Conservation (phyloP, 2,329 filamentous ascomycete genomes). For the Cladosporium sp. region DNA sequence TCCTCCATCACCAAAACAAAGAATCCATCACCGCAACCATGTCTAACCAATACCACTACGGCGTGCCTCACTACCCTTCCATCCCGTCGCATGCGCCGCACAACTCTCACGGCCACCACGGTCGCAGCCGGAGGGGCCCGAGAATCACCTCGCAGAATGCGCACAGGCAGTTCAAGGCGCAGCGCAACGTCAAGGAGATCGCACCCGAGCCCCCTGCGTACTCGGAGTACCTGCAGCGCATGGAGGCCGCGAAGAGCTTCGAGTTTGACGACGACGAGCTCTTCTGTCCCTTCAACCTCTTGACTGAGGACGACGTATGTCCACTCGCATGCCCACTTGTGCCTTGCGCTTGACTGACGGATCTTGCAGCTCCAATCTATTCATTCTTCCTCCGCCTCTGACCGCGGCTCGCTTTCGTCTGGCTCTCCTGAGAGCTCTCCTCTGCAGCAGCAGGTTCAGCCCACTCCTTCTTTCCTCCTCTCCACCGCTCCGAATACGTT, state of each 20-base stretch:
- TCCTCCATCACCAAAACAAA: slow-evolving; percentile 18
- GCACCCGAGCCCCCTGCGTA: slow-evolving; percentile 75
- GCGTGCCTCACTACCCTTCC: slow-evolving; percentile 49
- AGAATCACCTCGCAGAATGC: slow-evolving; percentile 79
- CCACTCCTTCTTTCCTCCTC: slow-evolving; percentile 70
- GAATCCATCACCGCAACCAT: slow-evolving; percentile 35
- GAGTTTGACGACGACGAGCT: slow-evolving; percentile 95
- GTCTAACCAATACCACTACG: slow-evolving; percentile 51
- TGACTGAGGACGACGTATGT: slow-evolving; percentile 89
- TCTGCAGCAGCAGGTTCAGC: slow-evolving; percentile 76
- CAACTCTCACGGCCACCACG: slow-evolving; percentile 72
- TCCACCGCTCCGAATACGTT: slow-evolving; percentile 55
- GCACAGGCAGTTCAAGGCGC: slow-evolving; percentile 76
- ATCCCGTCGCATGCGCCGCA: slow-evolving; percentile 55
- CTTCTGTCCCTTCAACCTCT: slow-evolving; percentile 82
- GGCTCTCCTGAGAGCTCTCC: slow-evolving; percentile 91
- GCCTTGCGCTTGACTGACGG: slow-evolving; percentile 36
- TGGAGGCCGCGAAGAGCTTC: slow-evolving; percentile 89
- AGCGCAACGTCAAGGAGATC: slow-evolving; percentile 78
- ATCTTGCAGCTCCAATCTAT: slow-evolving; percentile 76
- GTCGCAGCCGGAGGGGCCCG: slow-evolving; percentile 81
- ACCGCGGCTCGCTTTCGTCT: slow-evolving; percentile 91
- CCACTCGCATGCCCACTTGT: slow-evolving; percentile 20
- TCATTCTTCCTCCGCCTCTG: slow-evolving; percentile 76
- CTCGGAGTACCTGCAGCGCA: slow-evolving; percentile 77